phyloP scores from a whole-genome alignment of 139 green algal genomes.

The Pleodorina starrii region DNA sequence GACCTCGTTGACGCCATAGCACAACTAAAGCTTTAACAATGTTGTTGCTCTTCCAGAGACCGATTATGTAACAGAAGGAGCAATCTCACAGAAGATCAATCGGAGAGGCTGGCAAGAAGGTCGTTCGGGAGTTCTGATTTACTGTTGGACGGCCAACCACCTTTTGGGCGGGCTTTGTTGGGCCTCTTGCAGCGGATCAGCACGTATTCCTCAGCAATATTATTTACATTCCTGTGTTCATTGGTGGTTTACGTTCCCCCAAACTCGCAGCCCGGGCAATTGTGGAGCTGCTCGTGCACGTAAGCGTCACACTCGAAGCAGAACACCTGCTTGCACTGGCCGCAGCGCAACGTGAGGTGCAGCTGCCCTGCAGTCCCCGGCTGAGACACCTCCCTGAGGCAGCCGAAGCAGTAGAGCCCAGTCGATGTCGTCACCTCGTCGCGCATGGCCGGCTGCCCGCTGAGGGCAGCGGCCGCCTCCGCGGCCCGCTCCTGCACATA shows the following conservation, averaged over 20 bases:
- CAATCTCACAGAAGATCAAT: too few relatives aligned
- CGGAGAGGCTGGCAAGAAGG: too few relatives aligned
- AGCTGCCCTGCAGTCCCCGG: neutral
- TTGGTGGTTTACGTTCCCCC: conserved; percentile 2
- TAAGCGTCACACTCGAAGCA: conserved; percentile 96
- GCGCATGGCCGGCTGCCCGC: conserved; percentile 13
- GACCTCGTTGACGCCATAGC: neutral
- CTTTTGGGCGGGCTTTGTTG: neutral
- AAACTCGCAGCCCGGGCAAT: conserved; percentile 94
- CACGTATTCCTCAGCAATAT: too few relatives aligned
- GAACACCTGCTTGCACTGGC: conserved; percentile 84
- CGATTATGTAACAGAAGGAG: too few relatives aligned
- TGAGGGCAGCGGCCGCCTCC: neutral
- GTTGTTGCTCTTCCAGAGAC: too few relatives aligned
- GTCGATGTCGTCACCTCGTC: conserved; percentile 16
- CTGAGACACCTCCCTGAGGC: conserved; percentile 50
- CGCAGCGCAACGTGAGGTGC: conserved; percentile 76
- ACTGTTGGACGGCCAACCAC: too few relatives aligned
- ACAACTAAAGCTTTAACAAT: too few relatives aligned
- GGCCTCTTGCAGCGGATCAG: too few relatives aligned
- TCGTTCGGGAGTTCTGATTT: too few relatives aligned
- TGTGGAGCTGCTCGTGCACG: conserved; percentile 95
- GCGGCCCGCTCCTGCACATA: conserved; percentile 6
- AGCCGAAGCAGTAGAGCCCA: conserved; percentile 73
- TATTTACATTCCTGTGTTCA: neutral